Evolutionary conservation across 129 eudicot genomes (phyloP).

Genomic region (Heracleum sosnowskyi): DNA sequence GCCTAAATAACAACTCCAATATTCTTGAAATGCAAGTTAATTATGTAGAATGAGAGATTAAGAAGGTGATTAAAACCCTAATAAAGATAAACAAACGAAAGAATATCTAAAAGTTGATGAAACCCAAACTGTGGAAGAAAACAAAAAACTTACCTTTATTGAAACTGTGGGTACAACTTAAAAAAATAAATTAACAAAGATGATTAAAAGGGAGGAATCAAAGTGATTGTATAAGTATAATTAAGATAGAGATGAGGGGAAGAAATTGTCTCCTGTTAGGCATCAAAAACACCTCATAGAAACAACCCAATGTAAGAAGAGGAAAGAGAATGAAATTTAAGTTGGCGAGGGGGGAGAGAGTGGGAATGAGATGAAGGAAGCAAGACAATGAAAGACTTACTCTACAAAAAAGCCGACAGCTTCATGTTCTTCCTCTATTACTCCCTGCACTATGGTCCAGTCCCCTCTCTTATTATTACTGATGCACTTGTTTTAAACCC

Average conservation of each 20-base stretch:
- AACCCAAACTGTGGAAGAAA: not conserved
- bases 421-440: slow-evolving; percentile 32
- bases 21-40: slow-evolving; percentile 9
- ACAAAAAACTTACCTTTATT: not conserved
- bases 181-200: not conserved
- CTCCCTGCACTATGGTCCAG: slow-evolving; percentile 39
- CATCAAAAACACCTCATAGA: not conserved
- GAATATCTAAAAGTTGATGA: slow-evolving; percentile 8
- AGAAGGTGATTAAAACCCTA: slow-evolving; percentile 7
- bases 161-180: not conserved
- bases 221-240: not conserved
- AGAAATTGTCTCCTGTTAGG: not conserved
- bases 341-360: slow-evolving; percentile 8
- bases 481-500: not conserved
- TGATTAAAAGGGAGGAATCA: not conserved
- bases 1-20: not conserved
- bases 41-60: not conserved
- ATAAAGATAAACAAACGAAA: not conserved
- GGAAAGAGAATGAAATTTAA: not conserved
- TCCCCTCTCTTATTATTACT: not conserved
- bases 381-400: slow-evolving; percentile 17
- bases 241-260: not conserved
- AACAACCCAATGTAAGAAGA: not conserved
- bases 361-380: not conserved
- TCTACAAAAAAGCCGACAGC: slow-evolving; percentile 38